Evolutionary conservation across 345 rosid species (phyloP).

Genomic region (Brassica nigra): DNA sequence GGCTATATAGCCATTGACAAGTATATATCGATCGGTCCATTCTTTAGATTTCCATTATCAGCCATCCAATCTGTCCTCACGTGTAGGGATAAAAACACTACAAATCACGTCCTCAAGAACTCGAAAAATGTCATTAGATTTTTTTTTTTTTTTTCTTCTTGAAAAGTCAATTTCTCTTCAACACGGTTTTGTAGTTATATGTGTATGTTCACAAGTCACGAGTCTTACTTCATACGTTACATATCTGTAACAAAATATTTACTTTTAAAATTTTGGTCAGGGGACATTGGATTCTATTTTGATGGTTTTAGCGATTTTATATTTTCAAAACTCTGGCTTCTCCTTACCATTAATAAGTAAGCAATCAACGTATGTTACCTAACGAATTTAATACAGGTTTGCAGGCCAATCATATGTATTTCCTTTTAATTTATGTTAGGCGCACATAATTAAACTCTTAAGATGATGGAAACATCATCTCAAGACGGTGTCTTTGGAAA

Average conservation of each 20-base stretch:
- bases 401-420: constrained; percentile 7
- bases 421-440: not conserved
- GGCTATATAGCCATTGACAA: constrained; percentile 7
- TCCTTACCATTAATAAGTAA: constrained; percentile 16
- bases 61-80: constrained; percentile 24
- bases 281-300: not conserved
- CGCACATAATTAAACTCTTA: not conserved
- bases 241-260: constrained; percentile 3
- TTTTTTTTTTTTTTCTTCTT: not conserved
- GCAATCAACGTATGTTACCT: constrained; percentile 33
- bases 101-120: constrained; percentile 11
- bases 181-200: constrained; percentile 14
- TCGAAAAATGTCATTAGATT: not conserved
- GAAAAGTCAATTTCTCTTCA: constrained; percentile 14
- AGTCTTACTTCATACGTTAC: constrained; percentile 21
- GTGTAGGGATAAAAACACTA: constrained; percentile 16
- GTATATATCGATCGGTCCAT: constrained; percentile 7
- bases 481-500: not conserved
- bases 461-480: not conserved
- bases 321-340: not conserved
- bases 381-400: constrained; percentile 33
- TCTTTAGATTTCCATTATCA: constrained; percentile 4
- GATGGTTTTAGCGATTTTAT: constrained; percentile 1
- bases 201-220: constrained; percentile 25
- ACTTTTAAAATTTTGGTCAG: not conserved